These are phyloP conservation scores for Lycium barbarum DNA, from an alignment of 257 asterid genomes.

Conservation along the genomic window DNA sequence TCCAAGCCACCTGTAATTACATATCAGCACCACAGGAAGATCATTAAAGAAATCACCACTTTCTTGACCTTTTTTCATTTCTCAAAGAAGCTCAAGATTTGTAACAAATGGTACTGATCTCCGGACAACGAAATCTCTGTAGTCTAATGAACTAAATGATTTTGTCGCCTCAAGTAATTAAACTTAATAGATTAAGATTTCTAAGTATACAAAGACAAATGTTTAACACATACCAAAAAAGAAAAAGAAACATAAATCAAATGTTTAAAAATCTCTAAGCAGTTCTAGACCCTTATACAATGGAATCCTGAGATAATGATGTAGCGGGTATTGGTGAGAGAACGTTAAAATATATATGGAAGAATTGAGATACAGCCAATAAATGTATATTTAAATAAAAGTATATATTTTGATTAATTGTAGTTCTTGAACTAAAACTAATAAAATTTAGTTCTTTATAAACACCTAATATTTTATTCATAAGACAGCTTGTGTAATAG, in stretches of 20 bases:
- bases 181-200: background rate
- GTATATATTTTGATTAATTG: too few relatives aligned
- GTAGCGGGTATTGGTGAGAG: background rate
- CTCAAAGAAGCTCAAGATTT: too few relatives aligned
- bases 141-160: background rate
- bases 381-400: too few relatives aligned
- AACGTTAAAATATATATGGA: background rate
- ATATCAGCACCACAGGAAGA: background rate
- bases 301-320: background rate
- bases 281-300: background rate
- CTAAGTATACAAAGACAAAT: background rate
- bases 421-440: too few relatives aligned
- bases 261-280: background rate
- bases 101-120: background rate
- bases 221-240: background rate
- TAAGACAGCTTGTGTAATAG: background rate
- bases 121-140: background rate
- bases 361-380: background rate
- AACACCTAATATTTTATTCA: too few relatives aligned
- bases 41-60: background rate
- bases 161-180: background rate
- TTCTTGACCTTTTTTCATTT: too few relatives aligned
- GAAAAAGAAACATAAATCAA: background rate
- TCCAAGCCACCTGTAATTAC: conserved; percentile 68
- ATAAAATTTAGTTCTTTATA: too few relatives aligned